These are phyloP conservation scores for Castanopsis chinensis DNA, from an alignment of 306 rosid species.

Conservation along the genomic window DNA sequence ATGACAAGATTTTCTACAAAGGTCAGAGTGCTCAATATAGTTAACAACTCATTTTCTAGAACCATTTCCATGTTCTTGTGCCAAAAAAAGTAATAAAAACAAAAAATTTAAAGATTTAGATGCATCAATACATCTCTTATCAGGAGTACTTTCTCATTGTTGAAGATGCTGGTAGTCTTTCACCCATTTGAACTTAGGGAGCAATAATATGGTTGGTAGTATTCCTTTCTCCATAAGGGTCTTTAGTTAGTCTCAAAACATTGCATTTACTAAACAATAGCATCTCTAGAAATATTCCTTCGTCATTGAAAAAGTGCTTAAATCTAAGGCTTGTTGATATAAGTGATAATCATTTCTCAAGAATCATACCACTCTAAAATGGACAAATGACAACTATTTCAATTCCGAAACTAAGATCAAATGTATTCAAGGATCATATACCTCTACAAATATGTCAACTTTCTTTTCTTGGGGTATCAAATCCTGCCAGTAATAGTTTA, in stretches of 20 bases:
- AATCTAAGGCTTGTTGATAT: not conserved
- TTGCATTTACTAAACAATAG: constrained; percentile 3
- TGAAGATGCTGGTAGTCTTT: not conserved
- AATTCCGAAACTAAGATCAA: not conserved
- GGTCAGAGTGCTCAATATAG: not conserved
- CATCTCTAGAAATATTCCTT: constrained; percentile 11
- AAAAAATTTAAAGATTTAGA: constrained; percentile 12
- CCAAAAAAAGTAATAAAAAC: not conserved
- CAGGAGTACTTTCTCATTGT: constrained; percentile 20
- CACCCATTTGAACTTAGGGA: not conserved
- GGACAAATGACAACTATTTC: not conserved
- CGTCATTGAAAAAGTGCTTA: not conserved
- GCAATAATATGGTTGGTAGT: constrained; percentile 13
- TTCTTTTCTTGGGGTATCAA: too few relatives aligned
- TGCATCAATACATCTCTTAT: constrained; percentile 12
- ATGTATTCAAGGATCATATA: not conserved
- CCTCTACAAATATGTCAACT: too few relatives aligned
- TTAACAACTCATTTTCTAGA: constrained; percentile 18
- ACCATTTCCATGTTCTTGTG: constrained; percentile 25
- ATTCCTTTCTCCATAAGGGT: constrained; percentile 19
- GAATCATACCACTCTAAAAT: constrained; percentile 9
- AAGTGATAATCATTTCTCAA: not conserved
- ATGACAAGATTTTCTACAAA: constrained; percentile 26
- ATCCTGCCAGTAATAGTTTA: too few relatives aligned
- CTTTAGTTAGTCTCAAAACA: not conserved